A percentile compares a stretch with the other conserved stretches of the same genome.
Evolutionary conservation across 2,329 filamentous ascomycete species (phyloP).

Genomic region (Sporothrix sp.): DNA sequence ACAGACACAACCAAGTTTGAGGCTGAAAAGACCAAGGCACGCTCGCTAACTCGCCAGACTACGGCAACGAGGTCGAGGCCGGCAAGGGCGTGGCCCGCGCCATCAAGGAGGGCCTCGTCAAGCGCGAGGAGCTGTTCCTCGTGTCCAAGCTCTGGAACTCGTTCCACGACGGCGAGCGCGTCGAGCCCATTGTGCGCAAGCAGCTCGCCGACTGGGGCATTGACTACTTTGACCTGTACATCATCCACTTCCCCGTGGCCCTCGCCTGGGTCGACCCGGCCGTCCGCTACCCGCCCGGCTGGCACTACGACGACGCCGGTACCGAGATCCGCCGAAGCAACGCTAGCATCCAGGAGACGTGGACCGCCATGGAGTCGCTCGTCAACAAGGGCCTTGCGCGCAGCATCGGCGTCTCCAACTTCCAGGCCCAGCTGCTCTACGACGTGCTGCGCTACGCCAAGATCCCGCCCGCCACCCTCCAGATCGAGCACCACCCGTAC

Average conservation of each 20-base stretch:
- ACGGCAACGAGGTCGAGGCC: constrained; percentile 72
- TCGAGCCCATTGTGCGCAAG: constrained; percentile 64
- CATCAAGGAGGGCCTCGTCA: constrained; percentile 71
- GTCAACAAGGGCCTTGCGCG: constrained; percentile 58
- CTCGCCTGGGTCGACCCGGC: constrained; percentile 76
- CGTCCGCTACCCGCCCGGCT: constrained; percentile 71
- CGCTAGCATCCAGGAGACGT: constrained; percentile 70
- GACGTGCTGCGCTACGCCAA: constrained; percentile 71
- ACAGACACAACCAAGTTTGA: background rate
- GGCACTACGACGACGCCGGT: constrained; percentile 53
- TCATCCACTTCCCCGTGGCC: constrained; percentile 82
- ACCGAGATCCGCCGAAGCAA: constrained; percentile 53
- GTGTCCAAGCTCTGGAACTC: constrained; percentile 90
- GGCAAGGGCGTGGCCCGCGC: constrained; percentile 69
- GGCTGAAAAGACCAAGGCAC: too few relatives aligned
- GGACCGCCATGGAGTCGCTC: constrained; percentile 68
- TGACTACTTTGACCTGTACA: constrained; percentile 84
- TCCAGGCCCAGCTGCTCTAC: constrained; percentile 66
- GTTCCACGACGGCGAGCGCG: constrained; percentile 72
- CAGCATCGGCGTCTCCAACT: constrained; percentile 76
- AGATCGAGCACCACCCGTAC: constrained; percentile 84
- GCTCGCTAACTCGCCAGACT: constrained; percentile 50
- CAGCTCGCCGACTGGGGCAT: constrained; percentile 75
- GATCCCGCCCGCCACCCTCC: constrained; percentile 64
- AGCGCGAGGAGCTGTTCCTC: constrained; percentile 81